Evolutionary conservation across 306 rosid genomes (phyloP).

Genomic region (Heteromeles arbutifolia): DNA sequence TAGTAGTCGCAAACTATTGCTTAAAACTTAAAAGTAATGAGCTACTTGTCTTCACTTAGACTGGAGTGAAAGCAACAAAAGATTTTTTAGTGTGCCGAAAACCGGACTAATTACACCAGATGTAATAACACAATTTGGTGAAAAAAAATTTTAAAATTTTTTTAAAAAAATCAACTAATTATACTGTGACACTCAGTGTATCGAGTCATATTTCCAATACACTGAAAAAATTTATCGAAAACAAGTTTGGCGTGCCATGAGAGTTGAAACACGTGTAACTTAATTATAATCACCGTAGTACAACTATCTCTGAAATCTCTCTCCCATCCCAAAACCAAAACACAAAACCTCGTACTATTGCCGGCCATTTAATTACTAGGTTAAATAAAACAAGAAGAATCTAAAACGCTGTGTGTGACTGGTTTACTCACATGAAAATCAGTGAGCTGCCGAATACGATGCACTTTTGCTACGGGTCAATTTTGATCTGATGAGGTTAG

Average conservation of each 20-base stretch:
- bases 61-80: neutral
- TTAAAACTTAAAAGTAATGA: too few species aligned
- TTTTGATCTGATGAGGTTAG: neutral
- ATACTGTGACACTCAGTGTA: too few species aligned
- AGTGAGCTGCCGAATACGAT: slow-evolving; percentile 3
- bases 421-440: slow-evolving; percentile 36
- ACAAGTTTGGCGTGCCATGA: neutral
- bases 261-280: neutral
- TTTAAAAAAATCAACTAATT: too few species aligned
- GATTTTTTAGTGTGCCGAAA: too few species aligned
- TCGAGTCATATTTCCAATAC: too few species aligned
- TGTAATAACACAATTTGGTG: too few species aligned
- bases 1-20: neutral
- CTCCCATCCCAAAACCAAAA: slow-evolving; percentile 2
- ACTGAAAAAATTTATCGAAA: too few species aligned
- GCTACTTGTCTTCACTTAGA: neutral
- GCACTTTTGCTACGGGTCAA: neutral
- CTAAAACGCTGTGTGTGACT: slow-evolving; percentile 10
- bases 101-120: fast-evolving
- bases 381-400: slow-evolving; percentile 20
- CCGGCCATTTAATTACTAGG: slow-evolving; percentile 14
- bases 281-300: neutral
- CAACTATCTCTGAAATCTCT: neutral
- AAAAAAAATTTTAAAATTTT: too few species aligned
- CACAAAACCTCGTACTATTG: slow-evolving; percentile 42